Conservation (phyloP, 169 alveolate genomes). For the Neospora caninum region DNA sequence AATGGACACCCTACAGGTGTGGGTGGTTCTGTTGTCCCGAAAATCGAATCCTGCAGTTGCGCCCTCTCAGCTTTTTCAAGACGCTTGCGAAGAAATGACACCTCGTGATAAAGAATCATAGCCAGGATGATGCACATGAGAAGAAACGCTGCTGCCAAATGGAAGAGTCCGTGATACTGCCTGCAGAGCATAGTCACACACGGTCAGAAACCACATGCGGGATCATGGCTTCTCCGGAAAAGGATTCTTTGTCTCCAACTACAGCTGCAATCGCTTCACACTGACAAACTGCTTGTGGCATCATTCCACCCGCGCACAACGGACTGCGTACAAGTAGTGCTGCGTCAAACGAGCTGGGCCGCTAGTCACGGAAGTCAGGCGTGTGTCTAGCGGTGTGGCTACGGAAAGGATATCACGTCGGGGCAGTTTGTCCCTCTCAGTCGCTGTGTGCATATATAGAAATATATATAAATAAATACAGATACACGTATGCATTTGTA, state of each 20-base stretch:
- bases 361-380: no score
- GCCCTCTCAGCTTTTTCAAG: not conserved
- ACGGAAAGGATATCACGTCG: not conserved
- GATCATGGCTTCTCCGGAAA: not conserved
- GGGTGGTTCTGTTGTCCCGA: not conserved
- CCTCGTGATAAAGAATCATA: slow-evolving; percentile 22
- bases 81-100: slow-evolving; percentile 21
- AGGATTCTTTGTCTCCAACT: not conserved
- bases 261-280: no score
- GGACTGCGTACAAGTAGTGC: no score
- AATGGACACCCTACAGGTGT: not conserved
- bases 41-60: not conserved
- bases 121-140: slow-evolving; percentile 21
- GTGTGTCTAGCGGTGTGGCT: no score
- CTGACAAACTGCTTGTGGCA: not conserved
- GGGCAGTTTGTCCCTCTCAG: not conserved
- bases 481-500: no score
- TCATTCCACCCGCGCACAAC: not conserved
- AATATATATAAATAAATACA: not conserved
- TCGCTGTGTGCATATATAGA: not conserved
- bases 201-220: not conserved
- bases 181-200: not conserved
- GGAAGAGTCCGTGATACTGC: slow-evolving; percentile 21
- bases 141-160: not conserved
- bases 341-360: no score